phyloP scores from a whole-genome alignment of 192 early-diverging fungal genomes.

The Glomus cerebriforme region DNA sequence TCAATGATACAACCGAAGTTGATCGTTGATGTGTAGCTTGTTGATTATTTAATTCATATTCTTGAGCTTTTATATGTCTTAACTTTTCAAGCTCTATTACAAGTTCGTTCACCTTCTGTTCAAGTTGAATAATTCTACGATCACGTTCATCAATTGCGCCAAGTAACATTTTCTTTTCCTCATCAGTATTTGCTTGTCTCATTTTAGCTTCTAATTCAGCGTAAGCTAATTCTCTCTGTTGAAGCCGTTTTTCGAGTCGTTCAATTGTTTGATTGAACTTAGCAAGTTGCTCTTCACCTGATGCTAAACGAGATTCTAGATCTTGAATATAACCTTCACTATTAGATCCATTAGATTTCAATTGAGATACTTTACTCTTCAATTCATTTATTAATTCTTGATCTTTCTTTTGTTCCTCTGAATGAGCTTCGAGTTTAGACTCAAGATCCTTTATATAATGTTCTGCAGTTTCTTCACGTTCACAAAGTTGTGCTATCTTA shows the following conservation, averaged over 20 bases:
- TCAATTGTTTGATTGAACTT: neutral
- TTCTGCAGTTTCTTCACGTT: conserved; percentile 7
- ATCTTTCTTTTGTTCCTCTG: conserved; percentile 4
- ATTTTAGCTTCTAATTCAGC: neutral
- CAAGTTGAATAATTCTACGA: conserved; percentile 6
- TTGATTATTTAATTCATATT: neutral
- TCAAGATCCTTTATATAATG: conserved; percentile 25
- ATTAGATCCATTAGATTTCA: conserved; percentile 16
- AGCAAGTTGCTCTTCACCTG: conserved; percentile 16
- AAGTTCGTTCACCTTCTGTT: conserved; percentile 13
- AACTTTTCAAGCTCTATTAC: neutral
- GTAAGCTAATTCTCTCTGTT: neutral
- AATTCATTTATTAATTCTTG: conserved; percentile 17
- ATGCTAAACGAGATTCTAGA: conserved; percentile 36
- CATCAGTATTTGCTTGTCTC: neutral
- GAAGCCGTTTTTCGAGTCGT: conserved; percentile 11
- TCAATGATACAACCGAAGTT: neutral
- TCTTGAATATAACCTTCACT: conserved; percentile 35
- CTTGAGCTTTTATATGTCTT: neutral
- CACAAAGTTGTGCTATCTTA: conserved; percentile 4
- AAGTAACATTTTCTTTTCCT: neutral
- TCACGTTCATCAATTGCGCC: neutral
- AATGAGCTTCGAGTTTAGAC: neutral
- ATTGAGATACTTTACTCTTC: neutral
- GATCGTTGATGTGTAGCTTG: neutral